A percentile compares a stretch with the other conserved stretches of the same genome.
These are phyloP conservation scores for Yarrowia keelungensis DNA, from an alignment of 805 yeast genomes.

Conservation along the genomic window DNA sequence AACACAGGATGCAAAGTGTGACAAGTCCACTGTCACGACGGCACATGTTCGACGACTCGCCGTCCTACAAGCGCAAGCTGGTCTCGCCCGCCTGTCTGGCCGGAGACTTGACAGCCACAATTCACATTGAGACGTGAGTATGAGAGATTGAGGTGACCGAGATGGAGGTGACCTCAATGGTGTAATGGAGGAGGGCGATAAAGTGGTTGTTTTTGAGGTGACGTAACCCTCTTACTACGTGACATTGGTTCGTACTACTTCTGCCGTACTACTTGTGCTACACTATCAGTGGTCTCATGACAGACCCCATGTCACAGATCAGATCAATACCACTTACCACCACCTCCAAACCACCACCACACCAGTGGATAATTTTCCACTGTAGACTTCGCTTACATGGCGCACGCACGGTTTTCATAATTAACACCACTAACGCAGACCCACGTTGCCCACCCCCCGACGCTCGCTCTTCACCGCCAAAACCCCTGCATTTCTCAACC, in stretches of 20 bases:
- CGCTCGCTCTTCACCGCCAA: conserved; percentile 31
- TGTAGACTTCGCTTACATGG: too few relatives aligned
- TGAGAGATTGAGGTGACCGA: not conserved
- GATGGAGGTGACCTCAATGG: not conserved
- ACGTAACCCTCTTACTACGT: too few relatives aligned
- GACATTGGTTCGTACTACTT: too few relatives aligned
- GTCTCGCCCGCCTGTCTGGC: conserved; percentile 10
- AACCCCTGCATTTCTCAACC: conserved; percentile 38
- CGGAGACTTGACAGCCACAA: not conserved
- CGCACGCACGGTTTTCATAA: too few relatives aligned
- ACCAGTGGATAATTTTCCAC: not conserved
- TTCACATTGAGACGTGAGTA: conserved; percentile 32
- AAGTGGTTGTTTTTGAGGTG: too few relatives aligned
- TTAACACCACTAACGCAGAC: conserved; percentile 19
- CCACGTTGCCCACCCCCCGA: conserved; percentile 25
- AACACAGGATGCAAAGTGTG: conserved; percentile 36
- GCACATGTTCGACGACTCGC: conserved; percentile 39
- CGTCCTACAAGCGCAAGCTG: conserved; percentile 37
- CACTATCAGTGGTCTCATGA: too few relatives aligned
- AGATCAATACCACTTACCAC: not conserved
- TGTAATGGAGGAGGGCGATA: too few relatives aligned
- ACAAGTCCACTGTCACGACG: conserved; percentile 32
- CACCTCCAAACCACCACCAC: not conserved
- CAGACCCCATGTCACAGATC: not conserved
- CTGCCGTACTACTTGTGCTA: too few relatives aligned